phyloP scores from a whole-genome alignment of 1,284 basidiomycete species.

The Sporisorium reilianum region DNA sequence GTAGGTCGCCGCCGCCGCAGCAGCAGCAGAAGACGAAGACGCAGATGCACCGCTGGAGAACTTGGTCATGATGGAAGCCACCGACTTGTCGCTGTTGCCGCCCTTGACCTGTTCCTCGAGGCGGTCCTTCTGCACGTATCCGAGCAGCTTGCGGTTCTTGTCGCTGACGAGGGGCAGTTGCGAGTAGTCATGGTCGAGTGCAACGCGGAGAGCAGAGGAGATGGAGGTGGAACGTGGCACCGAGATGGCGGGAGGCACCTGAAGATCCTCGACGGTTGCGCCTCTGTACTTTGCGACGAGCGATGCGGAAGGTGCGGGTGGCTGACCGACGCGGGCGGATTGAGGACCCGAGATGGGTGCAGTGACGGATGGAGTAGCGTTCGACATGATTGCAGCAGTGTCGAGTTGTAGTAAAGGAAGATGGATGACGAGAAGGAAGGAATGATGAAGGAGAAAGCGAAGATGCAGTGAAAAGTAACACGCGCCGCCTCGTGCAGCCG shows the following conservation, averaged over 20 bases:
- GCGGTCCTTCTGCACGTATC: slow-evolving; percentile 62
- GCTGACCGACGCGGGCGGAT: slow-evolving; percentile 46
- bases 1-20: slow-evolving; percentile 37
- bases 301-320: slow-evolving; percentile 47
- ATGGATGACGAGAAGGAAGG: not conserved
- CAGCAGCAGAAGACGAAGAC: slow-evolving; percentile 23
- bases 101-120: slow-evolving; percentile 48
- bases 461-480: slow-evolving; percentile 16
- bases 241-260: slow-evolving; percentile 63
- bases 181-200: slow-evolving; percentile 64
- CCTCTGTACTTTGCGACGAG: slow-evolving; percentile 59
- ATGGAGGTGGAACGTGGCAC: slow-evolving; percentile 50
- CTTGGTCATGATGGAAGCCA: slow-evolving; percentile 55
- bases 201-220: slow-evolving; percentile 49
- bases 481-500: slow-evolving; percentile 13
- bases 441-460: not conserved
- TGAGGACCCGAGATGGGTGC: slow-evolving; percentile 60
- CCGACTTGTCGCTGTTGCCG: slow-evolving; percentile 42
- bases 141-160: slow-evolving; percentile 56
- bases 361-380: slow-evolving; percentile 38
- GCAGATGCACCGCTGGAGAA: slow-evolving; percentile 44
- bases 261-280: slow-evolving; percentile 63
- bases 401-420: not conserved
- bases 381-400: slow-evolving; percentile 44
- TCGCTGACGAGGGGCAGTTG: slow-evolving; percentile 60